A percentile compares a stretch with the other conserved stretches of the same genome.
Conservation (phyloP, 2,329 filamentous ascomycete genomes). For the Talaromyces albobiverticillius region DNA sequence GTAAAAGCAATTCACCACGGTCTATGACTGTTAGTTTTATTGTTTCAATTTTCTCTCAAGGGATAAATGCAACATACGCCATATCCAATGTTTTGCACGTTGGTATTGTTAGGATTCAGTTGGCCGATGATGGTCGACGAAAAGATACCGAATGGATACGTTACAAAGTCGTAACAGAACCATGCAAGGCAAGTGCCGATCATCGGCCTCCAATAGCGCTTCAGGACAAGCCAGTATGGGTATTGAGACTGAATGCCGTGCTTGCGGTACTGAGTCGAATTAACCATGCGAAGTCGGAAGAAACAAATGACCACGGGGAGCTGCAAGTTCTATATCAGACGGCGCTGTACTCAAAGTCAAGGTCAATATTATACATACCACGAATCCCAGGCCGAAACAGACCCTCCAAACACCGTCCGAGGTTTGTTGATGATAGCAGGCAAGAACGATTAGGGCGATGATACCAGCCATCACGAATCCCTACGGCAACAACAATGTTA, state of each 20-base stretch:
- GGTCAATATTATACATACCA: conserved; percentile 47
- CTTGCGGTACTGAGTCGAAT: conserved; percentile 27
- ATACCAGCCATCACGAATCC: conserved; percentile 52
- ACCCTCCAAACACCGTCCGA: conserved; percentile 50
- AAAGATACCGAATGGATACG: conserved; percentile 56
- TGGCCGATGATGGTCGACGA: conserved; percentile 51
- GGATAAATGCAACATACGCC: conserved; percentile 22
- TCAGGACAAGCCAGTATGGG: conserved; percentile 49
- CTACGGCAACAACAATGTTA: neutral
- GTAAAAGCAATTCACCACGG: conserved; percentile 52
- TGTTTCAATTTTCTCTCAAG: neutral
- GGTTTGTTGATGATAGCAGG: conserved; percentile 47
- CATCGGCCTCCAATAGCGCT: conserved; percentile 50
- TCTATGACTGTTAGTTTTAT: conserved; percentile 15
- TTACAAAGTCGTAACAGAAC: conserved; percentile 57
- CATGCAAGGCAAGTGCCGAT: conserved; percentile 47
- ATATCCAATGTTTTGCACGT: conserved; percentile 43
- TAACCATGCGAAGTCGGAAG: conserved; percentile 12
- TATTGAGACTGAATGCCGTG: conserved; percentile 28
- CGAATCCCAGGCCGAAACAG: conserved; percentile 49
- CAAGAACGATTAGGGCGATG: conserved; percentile 51
- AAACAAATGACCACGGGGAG: conserved; percentile 30
- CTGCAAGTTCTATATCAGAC: conserved; percentile 41
- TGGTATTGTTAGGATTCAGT: conserved; percentile 41
- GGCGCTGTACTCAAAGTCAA: neutral